Evolutionary conservation across 768 basidiomycete genomes (phyloP).

Genomic region (Cystobasidium onofrii): DNA sequence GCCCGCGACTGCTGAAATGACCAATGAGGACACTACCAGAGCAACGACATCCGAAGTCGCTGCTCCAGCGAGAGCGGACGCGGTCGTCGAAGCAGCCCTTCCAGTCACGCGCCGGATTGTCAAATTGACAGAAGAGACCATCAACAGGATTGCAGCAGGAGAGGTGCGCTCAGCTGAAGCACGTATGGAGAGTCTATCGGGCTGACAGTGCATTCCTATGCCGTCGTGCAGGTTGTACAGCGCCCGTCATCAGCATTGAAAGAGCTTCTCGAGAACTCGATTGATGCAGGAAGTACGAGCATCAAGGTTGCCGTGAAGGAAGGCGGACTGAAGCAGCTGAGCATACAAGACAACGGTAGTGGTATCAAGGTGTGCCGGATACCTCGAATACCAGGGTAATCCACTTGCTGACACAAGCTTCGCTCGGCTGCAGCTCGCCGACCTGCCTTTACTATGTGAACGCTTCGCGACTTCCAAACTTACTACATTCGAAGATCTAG

Average conservation of each 20-base stretch:
- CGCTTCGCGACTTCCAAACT: conserved; percentile 94
- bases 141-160: conserved; percentile 76
- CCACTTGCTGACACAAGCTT: too few relatives aligned
- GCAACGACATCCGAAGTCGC: not conserved
- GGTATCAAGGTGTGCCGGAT: conserved; percentile 63
- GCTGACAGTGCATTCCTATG: not conserved
- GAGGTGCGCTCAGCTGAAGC: conserved; percentile 46
- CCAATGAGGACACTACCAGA: not conserved
- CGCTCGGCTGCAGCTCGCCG: conserved; percentile 57
- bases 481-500: conserved; percentile 72
- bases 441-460: conserved; percentile 82
- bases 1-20: not conserved
- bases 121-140: conserved; percentile 68
- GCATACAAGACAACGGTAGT: conserved; percentile 93
- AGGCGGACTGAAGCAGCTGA: conserved; percentile 85
- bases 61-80: not conserved
- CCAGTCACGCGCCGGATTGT: conserved; percentile 51
- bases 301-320: conserved; percentile 87
- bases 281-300: conserved; percentile 84
- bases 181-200: not conserved
- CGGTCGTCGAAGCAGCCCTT: not conserved
- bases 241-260: conserved; percentile 90
- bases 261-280: conserved; percentile 84
- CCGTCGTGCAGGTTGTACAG: conserved; percentile 64
- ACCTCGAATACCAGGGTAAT: too few relatives aligned